A percentile compares a stretch with the other conserved stretches of the same genome.
phyloP scores from a whole-genome alignment of 2,329 filamentous ascomycete genomes.

The Mycocentrospora acerina region DNA sequence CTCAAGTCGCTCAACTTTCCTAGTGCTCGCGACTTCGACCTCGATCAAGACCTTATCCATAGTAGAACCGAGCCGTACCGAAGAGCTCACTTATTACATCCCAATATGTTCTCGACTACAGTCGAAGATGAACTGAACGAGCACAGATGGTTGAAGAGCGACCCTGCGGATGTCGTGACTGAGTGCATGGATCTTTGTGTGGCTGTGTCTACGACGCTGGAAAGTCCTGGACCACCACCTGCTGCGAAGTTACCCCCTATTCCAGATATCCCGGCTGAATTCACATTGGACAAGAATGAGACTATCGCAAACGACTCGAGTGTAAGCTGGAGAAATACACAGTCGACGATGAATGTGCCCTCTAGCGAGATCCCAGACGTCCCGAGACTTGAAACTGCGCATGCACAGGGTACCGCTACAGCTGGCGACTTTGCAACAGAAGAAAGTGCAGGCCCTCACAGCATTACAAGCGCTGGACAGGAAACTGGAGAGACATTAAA shows the following conservation, averaged over 20 bases:
- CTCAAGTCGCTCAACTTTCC: slow-evolving; percentile 71
- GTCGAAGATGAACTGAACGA: slow-evolving; percentile 79
- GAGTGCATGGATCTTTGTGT: slow-evolving; percentile 73
- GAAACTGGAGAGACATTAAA: too few species aligned
- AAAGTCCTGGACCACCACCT: slow-evolving; percentile 52
- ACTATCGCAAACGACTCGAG: slow-evolving; percentile 32
- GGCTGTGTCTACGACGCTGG: slow-evolving; percentile 43
- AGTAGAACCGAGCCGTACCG: slow-evolving; percentile 74
- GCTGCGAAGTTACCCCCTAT: slow-evolving; percentile 49
- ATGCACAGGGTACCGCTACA: too few species aligned
- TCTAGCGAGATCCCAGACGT: slow-evolving; percentile 23
- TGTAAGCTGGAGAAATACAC: slow-evolving; percentile 57
- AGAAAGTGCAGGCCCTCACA: too few species aligned
- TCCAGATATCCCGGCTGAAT: slow-evolving; percentile 32
- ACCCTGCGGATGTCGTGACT: slow-evolving; percentile 76
- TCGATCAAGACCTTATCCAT: slow-evolving; percentile 76
- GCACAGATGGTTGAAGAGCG: slow-evolving; percentile 76
- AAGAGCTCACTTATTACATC: slow-evolving; percentile 72
- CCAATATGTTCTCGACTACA: slow-evolving; percentile 81
- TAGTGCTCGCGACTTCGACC: slow-evolving; percentile 71
- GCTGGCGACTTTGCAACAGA: too few species aligned
- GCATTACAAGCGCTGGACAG: too few species aligned
- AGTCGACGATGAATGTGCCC: slow-evolving; percentile 51
- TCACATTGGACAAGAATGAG: slow-evolving; percentile 35
- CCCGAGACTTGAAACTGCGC: slow-evolving; percentile 4